phyloP scores from a whole-genome alignment of 2,329 filamentous ascomycete species.

The Arthrobotrys conoides region DNA sequence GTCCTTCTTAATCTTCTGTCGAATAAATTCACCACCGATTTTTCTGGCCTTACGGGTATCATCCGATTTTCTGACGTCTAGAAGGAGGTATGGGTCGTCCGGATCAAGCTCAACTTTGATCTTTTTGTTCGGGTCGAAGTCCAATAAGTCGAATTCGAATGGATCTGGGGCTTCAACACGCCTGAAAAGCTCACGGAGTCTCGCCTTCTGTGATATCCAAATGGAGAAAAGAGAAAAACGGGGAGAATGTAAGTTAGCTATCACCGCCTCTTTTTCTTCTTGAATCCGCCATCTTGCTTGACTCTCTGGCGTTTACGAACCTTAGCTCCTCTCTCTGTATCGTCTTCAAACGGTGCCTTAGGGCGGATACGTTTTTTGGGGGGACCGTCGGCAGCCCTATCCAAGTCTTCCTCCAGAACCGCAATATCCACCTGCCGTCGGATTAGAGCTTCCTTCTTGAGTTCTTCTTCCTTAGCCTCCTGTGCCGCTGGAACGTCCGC shows the following conservation, averaged over 20 bases:
- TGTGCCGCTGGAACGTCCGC: conserved; percentile 71
- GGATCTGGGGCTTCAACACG: conserved; percentile 69
- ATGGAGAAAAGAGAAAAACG: not conserved
- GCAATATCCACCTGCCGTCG: conserved; percentile 86
- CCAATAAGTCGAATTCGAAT: conserved; percentile 64
- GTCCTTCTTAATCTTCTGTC: conserved; percentile 77
- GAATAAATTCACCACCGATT: conserved; percentile 73
- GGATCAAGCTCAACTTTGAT: conserved; percentile 87
- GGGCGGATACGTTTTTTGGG: conserved; percentile 27
- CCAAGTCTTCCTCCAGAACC: conserved; percentile 69
- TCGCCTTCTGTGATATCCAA: conserved; percentile 47
- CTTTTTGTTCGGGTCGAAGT: conserved; percentile 74
- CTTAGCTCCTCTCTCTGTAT: conserved; percentile 71
- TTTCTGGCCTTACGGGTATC: conserved; percentile 75
- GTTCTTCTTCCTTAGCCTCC: conserved; percentile 69
- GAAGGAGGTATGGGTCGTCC: conserved; percentile 86
- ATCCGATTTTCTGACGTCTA: conserved; percentile 79
- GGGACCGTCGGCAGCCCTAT: conserved; percentile 26
- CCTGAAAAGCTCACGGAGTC: conserved; percentile 76
- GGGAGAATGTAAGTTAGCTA: conserved; percentile 48
- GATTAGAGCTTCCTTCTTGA: conserved; percentile 80
- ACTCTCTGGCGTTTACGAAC: conserved; percentile 61
- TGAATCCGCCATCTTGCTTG: conserved; percentile 58
- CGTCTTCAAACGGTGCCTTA: conserved; percentile 75
- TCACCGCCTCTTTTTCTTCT: conserved; percentile 54